Evolutionary conservation across 2,329 filamentous ascomycete genomes (phyloP), one percentile per base, ranked within the genome.

Genomic region (Lachnellula suecica): DNA sequence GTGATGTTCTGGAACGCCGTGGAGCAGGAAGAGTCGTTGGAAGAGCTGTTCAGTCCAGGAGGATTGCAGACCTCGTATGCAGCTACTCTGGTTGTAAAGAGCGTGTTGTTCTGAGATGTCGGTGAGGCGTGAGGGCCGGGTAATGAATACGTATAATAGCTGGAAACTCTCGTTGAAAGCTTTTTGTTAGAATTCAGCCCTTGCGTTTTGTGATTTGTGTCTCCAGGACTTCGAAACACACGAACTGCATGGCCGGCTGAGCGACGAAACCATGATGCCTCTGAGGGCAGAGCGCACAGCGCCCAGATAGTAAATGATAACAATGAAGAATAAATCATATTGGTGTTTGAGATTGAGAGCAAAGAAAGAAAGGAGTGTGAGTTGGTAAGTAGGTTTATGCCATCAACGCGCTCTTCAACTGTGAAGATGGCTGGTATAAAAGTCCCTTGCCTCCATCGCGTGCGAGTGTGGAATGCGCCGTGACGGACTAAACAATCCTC

Each of bases 11-110:
- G 42, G 20, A 53, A 53, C 9, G 49, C 52, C 11, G 53, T 57
- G 3, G 60, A 60, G 40, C 59, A 64, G 2, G 52, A n/a, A n/a
- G n/a, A n/a, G n/a, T n/a, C n/a, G n/a, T n/a, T 49, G 13, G 50
- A 55, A 23, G 47, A 41, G 9, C 50, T 57, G 20, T 52, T 56
- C 22, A 44, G 27, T 7, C 52, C 59, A 34, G 56, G 54, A 20
- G 52, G 47, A 22, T 57, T 54, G 24, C 61, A 63, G 5, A 59
- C 44, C 47, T 62, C 55, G 43, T 62, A 63, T 4, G 56, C 40
- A 1, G 60, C 52, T 15, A 63, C 44, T 10, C 56, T 38, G 11
- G 59, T 55, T 20, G 52, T 62, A n/a, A 59, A 51, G 13, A 49
- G 29, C 54, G 53, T 60, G n/a, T n/a, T n/a, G n/a, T 49, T 56